Evolutionary conservation across 225 moss, liverwort and hornwort genomes (phyloP).

Genomic region (Ulota crispa): DNA sequence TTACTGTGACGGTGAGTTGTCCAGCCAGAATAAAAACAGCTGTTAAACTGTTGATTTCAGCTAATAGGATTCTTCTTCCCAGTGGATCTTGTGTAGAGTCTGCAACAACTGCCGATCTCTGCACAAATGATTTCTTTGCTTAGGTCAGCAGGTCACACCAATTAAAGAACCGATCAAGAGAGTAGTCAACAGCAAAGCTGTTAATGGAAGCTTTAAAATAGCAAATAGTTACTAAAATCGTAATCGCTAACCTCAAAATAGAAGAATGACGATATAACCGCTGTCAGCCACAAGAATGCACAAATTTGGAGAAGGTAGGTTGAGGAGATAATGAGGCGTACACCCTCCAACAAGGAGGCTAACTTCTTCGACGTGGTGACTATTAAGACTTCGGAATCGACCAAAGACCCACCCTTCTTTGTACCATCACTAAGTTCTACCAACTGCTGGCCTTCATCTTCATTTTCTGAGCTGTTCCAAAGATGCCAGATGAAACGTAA

Average conservation of each 20-base stretch:
- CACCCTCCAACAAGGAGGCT: constrained; percentile 47
- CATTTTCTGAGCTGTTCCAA: constrained; percentile 40
- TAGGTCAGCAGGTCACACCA: neutral
- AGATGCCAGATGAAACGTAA: constrained; percentile 13
- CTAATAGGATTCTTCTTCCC: constrained; percentile 62
- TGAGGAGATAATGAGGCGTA: constrained; percentile 51
- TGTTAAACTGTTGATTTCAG: constrained; percentile 65
- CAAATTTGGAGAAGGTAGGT: constrained; percentile 65
- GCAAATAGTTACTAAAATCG: neutral
- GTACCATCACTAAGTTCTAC: constrained; percentile 32
- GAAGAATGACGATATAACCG: constrained; percentile 63
- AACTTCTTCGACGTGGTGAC: constrained; percentile 32
- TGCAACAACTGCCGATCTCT: constrained; percentile 65
- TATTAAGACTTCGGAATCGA: constrained; percentile 19
- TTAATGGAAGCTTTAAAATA: neutral
- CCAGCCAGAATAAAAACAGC: constrained; percentile 60
- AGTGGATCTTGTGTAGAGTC: constrained; percentile 57
- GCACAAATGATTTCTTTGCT: constrained; percentile 7
- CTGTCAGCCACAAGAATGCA: constrained; percentile 63
- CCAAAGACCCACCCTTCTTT: constrained; percentile 30
- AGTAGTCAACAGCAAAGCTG: constrained; percentile 2
- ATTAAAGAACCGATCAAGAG: neutral
- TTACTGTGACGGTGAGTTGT: constrained; percentile 61
- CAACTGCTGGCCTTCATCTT: constrained; percentile 43
- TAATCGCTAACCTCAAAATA: constrained; percentile 55